phyloP scores from a whole-genome alignment of 495 filamentous ascomycete genomes.

The Penicillium argentinense region DNA sequence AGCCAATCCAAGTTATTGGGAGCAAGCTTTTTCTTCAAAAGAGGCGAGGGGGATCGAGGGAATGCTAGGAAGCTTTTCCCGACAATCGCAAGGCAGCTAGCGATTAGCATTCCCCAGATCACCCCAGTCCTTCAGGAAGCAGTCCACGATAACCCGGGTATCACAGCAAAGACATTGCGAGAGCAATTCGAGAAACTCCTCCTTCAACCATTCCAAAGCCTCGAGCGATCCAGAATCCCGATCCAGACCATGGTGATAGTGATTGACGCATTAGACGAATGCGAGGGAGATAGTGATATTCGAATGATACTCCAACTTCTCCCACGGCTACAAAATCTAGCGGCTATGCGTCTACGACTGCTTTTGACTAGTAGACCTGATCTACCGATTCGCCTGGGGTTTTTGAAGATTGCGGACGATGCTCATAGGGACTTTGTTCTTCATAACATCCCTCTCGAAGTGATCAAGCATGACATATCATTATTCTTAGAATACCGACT shows the following conservation, averaged over 20 bases:
- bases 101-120: conserved; percentile 21
- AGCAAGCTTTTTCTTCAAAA: no score
- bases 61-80: no score
- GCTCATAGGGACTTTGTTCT: conserved; percentile 26
- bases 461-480: conserved; percentile 28
- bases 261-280: conserved; percentile 56
- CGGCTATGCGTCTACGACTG: conserved; percentile 16
- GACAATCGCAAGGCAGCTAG: no score
- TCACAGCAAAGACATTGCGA: conserved; percentile 34
- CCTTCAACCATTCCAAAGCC: conserved; percentile 31
- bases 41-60: no score
- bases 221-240: neutral
- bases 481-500: conserved; percentile 27
- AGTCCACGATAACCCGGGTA: conserved; percentile 31
- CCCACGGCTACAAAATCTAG: conserved; percentile 12
- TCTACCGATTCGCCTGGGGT: conserved; percentile 37
- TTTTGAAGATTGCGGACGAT: conserved; percentile 18
- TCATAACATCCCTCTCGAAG: conserved; percentile 16
- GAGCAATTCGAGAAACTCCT: conserved; percentile 53
- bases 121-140: conserved; percentile 30
- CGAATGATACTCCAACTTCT: conserved; percentile 38
- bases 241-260: conserved; percentile 34
- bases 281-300: conserved; percentile 39
- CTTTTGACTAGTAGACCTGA: conserved; percentile 49
- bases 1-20: conserved; percentile 44